These are phyloP conservation scores for Lichtheimia ornata DNA, from an alignment of 371 early-diverging fungal species.

Conservation along the genomic window DNA sequence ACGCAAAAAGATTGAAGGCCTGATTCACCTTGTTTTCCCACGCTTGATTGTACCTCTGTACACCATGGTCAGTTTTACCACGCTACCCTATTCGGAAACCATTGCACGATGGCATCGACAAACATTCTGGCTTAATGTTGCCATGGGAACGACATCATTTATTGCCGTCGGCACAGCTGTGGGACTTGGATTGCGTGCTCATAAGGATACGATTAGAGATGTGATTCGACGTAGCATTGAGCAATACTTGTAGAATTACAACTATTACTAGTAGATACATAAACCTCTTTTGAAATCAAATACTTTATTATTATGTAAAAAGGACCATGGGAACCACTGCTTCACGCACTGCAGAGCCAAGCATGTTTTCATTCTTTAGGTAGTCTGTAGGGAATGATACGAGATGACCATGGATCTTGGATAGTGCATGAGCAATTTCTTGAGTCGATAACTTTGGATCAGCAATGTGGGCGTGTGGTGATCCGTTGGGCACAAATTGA, in stretches of 20 bases:
- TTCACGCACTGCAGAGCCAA: slow-evolving; percentile 15
- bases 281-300: background rate
- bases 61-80: slow-evolving; percentile 94
- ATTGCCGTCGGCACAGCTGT: slow-evolving; percentile 14
- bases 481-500: slow-evolving; percentile 56
- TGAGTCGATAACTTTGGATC: slow-evolving; percentile 36
- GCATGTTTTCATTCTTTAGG: slow-evolving; percentile 31
- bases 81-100: slow-evolving; percentile 83
- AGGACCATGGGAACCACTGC: slow-evolving; percentile 19
- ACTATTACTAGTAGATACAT: background rate
- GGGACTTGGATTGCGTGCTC: background rate
- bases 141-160: slow-evolving; percentile 14
- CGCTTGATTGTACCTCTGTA: slow-evolving; percentile 83
- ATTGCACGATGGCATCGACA: slow-evolving; percentile 62
- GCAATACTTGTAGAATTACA: background rate
- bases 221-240: slow-evolving; percentile 1
- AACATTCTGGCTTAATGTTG: slow-evolving; percentile 51
- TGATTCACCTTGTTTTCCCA: slow-evolving; percentile 77
- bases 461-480: slow-evolving; percentile 63
- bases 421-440: slow-evolving; percentile 42
- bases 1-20: slow-evolving; percentile 78
- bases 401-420: slow-evolving; percentile 58
- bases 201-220: background rate
- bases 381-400: slow-evolving; percentile 70
- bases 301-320: slow-evolving; percentile 3